Conservation (phyloP, 2,329 filamentous ascomycete genomes). For the Stagonosporopsis rhizophila region DNA sequence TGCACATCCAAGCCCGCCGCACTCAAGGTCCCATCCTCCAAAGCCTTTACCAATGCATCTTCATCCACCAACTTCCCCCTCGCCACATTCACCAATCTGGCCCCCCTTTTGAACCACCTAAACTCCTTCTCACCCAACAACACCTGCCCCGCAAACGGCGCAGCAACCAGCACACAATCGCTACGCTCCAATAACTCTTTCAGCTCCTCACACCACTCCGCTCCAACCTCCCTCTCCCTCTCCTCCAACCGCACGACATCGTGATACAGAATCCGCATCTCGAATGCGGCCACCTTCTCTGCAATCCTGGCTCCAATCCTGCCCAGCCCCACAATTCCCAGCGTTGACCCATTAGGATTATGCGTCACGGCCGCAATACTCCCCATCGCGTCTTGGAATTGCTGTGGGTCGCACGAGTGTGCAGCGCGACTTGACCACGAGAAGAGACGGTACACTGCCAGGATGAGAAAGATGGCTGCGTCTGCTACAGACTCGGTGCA, state of each 20-base stretch:
- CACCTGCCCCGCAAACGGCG: constrained; percentile 60
- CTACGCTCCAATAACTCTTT: constrained; percentile 59
- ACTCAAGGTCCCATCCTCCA: constrained; percentile 60
- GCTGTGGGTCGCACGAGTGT: constrained; percentile 49
- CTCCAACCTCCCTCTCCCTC: constrained; percentile 58
- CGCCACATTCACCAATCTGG: constrained; percentile 70
- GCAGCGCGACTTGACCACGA: constrained; percentile 69
- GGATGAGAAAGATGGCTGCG: constrained; percentile 71
- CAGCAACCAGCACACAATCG: constrained; percentile 70
- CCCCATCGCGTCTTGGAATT: constrained; percentile 67
- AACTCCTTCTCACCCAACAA: constrained; percentile 61
- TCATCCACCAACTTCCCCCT: constrained; percentile 71
- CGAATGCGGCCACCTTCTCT: constrained; percentile 66
- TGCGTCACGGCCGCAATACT: constrained; percentile 66
- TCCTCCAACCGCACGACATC: constrained; percentile 62
- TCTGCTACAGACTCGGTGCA: constrained; percentile 77
- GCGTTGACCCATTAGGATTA: constrained; percentile 66
- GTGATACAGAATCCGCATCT: constrained; percentile 71
- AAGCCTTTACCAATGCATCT: constrained; percentile 65
- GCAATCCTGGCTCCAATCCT: constrained; percentile 62
- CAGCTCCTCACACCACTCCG: constrained; percentile 60
- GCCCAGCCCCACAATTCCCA: constrained; percentile 75
- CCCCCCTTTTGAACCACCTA: constrained; percentile 60
- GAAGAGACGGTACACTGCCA: constrained; percentile 72
- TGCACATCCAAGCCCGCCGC: constrained; percentile 71